Conservation (phyloP, 2,329 filamentous ascomycete genomes). For the Aureobasidium musti region DNA sequence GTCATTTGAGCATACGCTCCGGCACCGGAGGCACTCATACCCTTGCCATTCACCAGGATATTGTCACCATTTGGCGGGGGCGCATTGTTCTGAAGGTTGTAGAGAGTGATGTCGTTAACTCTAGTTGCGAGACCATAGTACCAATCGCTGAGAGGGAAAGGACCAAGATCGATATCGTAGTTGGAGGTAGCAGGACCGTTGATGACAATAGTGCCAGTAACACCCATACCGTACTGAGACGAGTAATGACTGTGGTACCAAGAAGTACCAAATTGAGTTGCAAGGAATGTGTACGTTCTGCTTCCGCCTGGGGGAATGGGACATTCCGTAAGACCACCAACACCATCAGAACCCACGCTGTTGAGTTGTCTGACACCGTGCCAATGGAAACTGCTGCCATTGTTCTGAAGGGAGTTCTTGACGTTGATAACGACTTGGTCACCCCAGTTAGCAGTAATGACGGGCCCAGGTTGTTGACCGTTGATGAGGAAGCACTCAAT, state of each 20-base stretch:
- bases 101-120: constrained; percentile 38
- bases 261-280: constrained; percentile 49
- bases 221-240: constrained; percentile 49
- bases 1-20: constrained; percentile 36
- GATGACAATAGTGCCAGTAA: constrained; percentile 46
- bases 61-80: constrained; percentile 47
- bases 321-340: constrained; percentile 50
- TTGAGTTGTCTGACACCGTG: constrained; percentile 61
- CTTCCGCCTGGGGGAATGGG: constrained; percentile 54
- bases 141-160: constrained; percentile 39
- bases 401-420: constrained; percentile 54
- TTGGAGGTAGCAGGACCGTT: constrained; percentile 48
- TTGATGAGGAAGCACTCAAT: constrained; percentile 56
- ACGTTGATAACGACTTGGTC: constrained; percentile 56
- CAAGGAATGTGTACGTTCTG: constrained; percentile 59
- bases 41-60: constrained; percentile 48
- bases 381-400: constrained; percentile 63
- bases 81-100: constrained; percentile 37
- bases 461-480: constrained; percentile 66
- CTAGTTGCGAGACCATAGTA: constrained; percentile 38
- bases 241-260: constrained; percentile 51
- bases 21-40: constrained; percentile 39
- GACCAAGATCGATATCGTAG: constrained; percentile 43
- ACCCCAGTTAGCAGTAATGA: constrained; percentile 54
- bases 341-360: constrained; percentile 59